Conservation (phyloP, 2,329 filamentous ascomycete genomes). For the Chaetomiaceae sp. region DNA sequence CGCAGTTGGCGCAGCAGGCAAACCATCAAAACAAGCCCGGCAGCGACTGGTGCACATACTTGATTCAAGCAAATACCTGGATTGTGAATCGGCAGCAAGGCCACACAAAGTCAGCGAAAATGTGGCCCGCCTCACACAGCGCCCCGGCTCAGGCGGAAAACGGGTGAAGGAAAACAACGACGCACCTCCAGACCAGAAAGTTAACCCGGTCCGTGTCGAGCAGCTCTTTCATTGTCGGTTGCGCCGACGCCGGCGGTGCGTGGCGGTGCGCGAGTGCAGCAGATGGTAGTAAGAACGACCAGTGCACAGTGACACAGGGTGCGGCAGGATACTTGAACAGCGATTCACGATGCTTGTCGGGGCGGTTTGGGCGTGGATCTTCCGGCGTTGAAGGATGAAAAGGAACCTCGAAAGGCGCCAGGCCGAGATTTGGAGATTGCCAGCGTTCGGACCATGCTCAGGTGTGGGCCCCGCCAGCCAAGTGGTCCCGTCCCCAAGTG, state of each 20-base stretch:
- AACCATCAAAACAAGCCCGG: constrained; percentile 5
- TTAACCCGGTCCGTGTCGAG: constrained; percentile 63
- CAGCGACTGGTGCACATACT: constrained; percentile 44
- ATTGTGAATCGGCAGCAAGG: neutral
- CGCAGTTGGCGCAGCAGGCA: no score
- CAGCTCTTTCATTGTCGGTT: constrained; percentile 52
- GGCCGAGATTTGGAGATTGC: constrained; percentile 24
- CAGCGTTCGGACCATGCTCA: constrained; percentile 18
- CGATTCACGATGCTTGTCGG: constrained; percentile 1
- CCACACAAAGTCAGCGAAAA: constrained; percentile 14
- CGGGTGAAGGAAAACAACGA: constrained; percentile 34
- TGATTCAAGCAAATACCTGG: constrained; percentile 55
- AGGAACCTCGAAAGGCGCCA: constrained; percentile 24
- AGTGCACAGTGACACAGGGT: constrained; percentile 3
- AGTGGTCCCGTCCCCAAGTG: constrained; percentile 20
- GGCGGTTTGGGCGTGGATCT: constrained; percentile 14
- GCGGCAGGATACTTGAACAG: constrained; percentile 2
- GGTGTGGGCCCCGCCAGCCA: constrained; percentile 16
- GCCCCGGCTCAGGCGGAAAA: constrained; percentile 5
- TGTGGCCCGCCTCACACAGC: neutral
- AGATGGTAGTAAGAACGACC: constrained; percentile 3
- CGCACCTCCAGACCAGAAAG: constrained; percentile 68
- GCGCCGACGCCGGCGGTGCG: constrained; percentile 18
- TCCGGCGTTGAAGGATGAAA: constrained; percentile 22
- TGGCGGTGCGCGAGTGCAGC: constrained; percentile 7